Conservation (phyloP, 257 asterid species). For the Echium plantagineum region DNA sequence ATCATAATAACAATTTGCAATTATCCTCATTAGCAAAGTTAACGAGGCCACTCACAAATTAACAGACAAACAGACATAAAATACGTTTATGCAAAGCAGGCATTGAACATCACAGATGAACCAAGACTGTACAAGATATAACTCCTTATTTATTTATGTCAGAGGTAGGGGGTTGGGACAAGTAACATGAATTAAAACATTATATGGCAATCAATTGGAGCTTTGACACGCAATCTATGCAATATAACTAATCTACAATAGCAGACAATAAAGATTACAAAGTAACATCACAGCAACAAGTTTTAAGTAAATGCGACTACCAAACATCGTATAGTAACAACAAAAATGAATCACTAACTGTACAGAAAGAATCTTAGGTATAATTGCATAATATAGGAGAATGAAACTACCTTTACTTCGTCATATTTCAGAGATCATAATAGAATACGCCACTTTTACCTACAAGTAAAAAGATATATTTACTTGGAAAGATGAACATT, state of each 20-base stretch:
- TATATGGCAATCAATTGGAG: not conserved
- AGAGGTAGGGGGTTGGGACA: no score
- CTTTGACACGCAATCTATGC: not conserved
- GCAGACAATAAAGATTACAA: not conserved
- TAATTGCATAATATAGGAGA: constrained; percentile 24
- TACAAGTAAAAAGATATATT: constrained; percentile 78
- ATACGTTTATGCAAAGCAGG: not conserved
- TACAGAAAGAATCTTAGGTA: not conserved
- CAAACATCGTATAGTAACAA: not conserved
- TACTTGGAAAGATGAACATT: constrained; percentile 69
- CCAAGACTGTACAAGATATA: no score
- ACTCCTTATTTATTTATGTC: no score
- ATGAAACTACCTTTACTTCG: constrained; percentile 83
- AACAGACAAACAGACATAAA: not conserved
- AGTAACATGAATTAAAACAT: no score
- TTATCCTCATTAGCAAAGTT: not conserved
- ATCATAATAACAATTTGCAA: not conserved
- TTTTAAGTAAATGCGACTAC: not conserved
- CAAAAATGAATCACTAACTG: not conserved
- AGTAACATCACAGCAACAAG: not conserved
- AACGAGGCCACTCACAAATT: not conserved
- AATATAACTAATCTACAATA: no score
- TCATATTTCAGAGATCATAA: constrained; percentile 88
- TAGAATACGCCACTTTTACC: constrained; percentile 77
- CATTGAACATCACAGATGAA: no score